Conservation (phyloP, 1,284 basidiomycete genomes). For the Sanghuangporus baumii region DNA sequence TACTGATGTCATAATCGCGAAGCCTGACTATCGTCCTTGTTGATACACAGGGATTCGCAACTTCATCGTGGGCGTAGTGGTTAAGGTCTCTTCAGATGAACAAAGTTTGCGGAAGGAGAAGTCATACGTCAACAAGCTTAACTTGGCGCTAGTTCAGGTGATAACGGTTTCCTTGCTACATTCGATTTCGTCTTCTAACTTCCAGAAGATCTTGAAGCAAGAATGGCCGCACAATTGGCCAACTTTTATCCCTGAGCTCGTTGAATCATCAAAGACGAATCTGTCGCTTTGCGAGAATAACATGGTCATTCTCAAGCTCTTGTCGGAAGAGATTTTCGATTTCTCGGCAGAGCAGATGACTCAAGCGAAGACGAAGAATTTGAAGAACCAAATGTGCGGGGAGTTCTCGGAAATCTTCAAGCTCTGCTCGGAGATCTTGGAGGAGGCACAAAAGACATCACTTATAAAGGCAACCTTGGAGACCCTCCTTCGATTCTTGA, state of each 20-base stretch:
- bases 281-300: conserved; percentile 99
- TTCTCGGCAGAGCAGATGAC: conserved; percentile 99
- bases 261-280: conserved; percentile 95
- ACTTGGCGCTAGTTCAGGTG: conserved; percentile 92
- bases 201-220: conserved; percentile 91
- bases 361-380: conserved; percentile 93
- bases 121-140: conserved; percentile 96
- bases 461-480: conserved; percentile 95
- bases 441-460: conserved; percentile 96
- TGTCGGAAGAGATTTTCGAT: conserved; percentile 99
- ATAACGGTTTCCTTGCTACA: conserved; percentile 19
- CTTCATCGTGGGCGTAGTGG: conserved; percentile 92
- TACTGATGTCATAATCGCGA: background rate
- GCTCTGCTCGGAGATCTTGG: conserved; percentile 92
- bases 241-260: conserved; percentile 95
- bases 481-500: conserved; percentile 93
- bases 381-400: conserved; percentile 97
- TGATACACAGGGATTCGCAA: conserved; percentile 79
- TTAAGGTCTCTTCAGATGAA: conserved; percentile 91
- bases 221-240: conserved; percentile 99
- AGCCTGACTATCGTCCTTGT: background rate
- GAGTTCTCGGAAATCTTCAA: conserved; percentile 97
- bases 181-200: background rate
- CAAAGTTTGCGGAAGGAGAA: conserved; percentile 85
- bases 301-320: conserved; percentile 97